These are phyloP conservation scores for Boletus eberwhitei DNA, from an alignment of 768 basidiomycete species.

Conservation along the genomic window DNA sequence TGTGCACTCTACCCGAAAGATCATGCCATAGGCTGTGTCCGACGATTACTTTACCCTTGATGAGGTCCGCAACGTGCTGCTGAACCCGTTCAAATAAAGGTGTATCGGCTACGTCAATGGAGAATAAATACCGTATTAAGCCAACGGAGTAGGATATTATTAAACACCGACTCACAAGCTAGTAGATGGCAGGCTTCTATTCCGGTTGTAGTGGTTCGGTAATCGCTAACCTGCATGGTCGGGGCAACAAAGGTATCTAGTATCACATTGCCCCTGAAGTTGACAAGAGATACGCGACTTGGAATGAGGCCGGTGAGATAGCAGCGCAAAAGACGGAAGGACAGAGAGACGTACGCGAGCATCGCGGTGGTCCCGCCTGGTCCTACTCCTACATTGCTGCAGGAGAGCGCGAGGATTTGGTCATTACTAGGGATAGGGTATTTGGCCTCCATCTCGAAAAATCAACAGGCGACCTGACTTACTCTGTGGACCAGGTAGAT, in stretches of 20 bases:
- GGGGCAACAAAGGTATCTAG: slow-evolving; percentile 68
- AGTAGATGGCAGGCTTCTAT: slow-evolving; percentile 42
- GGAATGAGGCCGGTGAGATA: slow-evolving; percentile 9
- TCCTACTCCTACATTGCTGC: slow-evolving; percentile 72
- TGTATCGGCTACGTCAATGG: slow-evolving; percentile 30
- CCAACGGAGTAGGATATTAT: not conserved
- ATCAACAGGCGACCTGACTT: slow-evolving; percentile 13
- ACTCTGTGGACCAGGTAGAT: slow-evolving; percentile 18
- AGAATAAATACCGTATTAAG: slow-evolving; percentile 1
- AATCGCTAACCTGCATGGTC: slow-evolving; percentile 67
- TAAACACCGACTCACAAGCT: slow-evolving; percentile 31
- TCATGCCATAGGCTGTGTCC: slow-evolving; percentile 82
- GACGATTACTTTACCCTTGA: slow-evolving; percentile 69
- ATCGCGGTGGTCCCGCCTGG: slow-evolving; percentile 79
- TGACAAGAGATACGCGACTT: slow-evolving; percentile 53
- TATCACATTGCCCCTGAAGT: slow-evolving; percentile 54
- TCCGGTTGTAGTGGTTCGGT: slow-evolving; percentile 63
- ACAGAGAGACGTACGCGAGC: slow-evolving; percentile 59
- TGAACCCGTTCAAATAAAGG: slow-evolving; percentile 64
- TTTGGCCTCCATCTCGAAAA: slow-evolving; percentile 31
- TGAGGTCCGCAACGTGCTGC: slow-evolving; percentile 56
- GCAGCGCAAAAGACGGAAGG: slow-evolving; percentile 1
- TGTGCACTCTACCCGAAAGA: slow-evolving; percentile 54
- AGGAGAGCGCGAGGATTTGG: slow-evolving; percentile 59
- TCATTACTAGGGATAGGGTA: slow-evolving; percentile 35